These are phyloP conservation scores for Yamadazyma olivae DNA, from an alignment of 805 yeast genomes.

Conservation along the genomic window DNA sequence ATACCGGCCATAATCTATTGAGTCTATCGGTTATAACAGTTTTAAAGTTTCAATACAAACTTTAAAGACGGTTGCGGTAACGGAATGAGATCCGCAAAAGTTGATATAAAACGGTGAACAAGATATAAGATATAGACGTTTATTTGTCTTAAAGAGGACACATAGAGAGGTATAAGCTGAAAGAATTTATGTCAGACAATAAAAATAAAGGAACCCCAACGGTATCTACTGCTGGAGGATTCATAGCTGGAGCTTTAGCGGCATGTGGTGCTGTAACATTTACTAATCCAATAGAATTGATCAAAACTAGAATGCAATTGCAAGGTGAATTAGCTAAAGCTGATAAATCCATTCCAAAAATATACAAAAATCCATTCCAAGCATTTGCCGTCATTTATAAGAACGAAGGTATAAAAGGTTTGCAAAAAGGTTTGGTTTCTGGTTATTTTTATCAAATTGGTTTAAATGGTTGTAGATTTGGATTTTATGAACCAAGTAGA, in stretches of 20 bases:
- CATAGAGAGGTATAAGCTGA: no score
- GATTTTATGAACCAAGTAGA: conserved; percentile 89
- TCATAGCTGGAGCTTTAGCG: conserved; percentile 87
- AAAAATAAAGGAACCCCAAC: conserved; percentile 22
- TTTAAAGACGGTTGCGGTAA: no score
- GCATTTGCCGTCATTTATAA: conserved; percentile 69
- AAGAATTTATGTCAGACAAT: conserved; percentile 1
- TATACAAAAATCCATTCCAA: conserved; percentile 82
- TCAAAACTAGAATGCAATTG: conserved; percentile 93
- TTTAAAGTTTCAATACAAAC: no score
- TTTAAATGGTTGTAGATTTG: conserved; percentile 90
- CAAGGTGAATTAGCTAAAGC: conserved; percentile 83
- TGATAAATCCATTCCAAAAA: conserved; percentile 43
- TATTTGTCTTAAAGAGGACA: no score
- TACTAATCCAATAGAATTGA: conserved; percentile 93
- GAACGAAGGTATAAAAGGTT: conserved; percentile 83
- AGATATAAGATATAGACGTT: no score
- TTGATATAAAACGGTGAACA: no score
- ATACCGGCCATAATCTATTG: no score
- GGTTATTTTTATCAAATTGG: conserved; percentile 91
- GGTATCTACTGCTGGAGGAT: conserved; percentile 71
- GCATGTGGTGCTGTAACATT: conserved; percentile 98
- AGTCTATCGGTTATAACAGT: no score
- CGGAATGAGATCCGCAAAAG: no score
- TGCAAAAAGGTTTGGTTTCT: conserved; percentile 84